A percentile compares a stretch with the other conserved stretches of the same genome.
Conservation (phyloP, 768 basidiomycete genomes). For the Nidularia pulvinata region DNA sequence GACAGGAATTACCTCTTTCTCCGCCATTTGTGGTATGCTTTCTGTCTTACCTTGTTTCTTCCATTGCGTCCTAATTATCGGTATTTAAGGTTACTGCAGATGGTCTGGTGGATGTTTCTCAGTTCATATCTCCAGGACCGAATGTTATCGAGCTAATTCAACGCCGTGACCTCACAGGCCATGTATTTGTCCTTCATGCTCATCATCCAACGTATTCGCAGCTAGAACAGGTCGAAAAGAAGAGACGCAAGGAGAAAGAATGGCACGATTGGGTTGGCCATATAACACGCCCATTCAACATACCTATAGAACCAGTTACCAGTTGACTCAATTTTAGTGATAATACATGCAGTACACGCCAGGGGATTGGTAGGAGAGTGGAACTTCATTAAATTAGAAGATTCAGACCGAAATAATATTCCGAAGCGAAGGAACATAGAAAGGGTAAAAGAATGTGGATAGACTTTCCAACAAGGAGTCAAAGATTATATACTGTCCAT, state of each 20-base stretch:
- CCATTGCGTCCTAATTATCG: neutral
- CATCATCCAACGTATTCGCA: conserved; percentile 51
- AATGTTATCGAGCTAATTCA: conserved; percentile 46
- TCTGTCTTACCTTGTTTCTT: neutral
- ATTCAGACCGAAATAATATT: too few species aligned
- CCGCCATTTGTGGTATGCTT: conserved; percentile 37
- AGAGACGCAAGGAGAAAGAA: conserved; percentile 25
- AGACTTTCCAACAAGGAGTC: too few species aligned
- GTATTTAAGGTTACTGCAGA: conserved; percentile 40
- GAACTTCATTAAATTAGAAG: too few species aligned
- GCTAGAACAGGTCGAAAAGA: conserved; percentile 26
- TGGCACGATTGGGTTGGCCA: conserved; percentile 41
- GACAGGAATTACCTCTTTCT: conserved; percentile 31
- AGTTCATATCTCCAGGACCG: conserved; percentile 33
- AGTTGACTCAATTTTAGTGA: too few species aligned
- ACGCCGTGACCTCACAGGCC: conserved; percentile 37
- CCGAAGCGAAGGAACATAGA: too few species aligned
- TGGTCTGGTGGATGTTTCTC: conserved; percentile 50
- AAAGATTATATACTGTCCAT: too few species aligned
- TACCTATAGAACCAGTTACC: too few species aligned
- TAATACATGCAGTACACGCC: too few species aligned
- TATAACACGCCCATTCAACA: conserved; percentile 25
- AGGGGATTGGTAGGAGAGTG: too few species aligned
- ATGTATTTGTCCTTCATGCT: conserved; percentile 43
- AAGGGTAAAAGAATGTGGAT: too few species aligned